Conservation (phyloP, 768 basidiomycete genomes). For the Tricholoma bakamatsutake region DNA sequence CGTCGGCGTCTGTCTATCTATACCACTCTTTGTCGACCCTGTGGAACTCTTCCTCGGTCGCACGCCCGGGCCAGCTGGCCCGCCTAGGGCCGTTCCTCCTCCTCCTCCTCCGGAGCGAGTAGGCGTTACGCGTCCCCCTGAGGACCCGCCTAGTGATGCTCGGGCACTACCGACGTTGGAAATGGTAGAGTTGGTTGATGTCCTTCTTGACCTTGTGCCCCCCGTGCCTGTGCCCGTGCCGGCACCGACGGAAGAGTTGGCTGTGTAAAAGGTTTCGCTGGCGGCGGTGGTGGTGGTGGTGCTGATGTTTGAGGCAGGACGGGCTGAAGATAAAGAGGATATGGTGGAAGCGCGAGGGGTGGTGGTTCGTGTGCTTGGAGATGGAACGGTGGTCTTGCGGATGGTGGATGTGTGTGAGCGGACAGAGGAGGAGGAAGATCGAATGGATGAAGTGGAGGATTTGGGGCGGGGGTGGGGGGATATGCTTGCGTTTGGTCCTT, state of each 20-base stretch:
- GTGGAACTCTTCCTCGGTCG: constrained; percentile 13
- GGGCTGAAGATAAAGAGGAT: constrained; percentile 2
- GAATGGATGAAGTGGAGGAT: constrained; percentile 29
- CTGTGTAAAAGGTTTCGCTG: constrained; percentile 36
- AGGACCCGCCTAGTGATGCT: constrained; percentile 2
- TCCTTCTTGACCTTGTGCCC: constrained; percentile 20
- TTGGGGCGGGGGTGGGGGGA: constrained; percentile 15
- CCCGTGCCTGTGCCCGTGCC: background rate
- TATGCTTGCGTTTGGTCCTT: background rate
- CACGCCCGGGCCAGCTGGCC: background rate
- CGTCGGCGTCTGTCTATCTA: constrained; percentile 12
- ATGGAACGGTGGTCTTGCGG: constrained; percentile 17
- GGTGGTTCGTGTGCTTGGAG: constrained; percentile 10
- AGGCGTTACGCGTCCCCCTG: constrained; percentile 6
- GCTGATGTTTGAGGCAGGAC: constrained; percentile 12
- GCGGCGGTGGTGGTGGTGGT: constrained; percentile 10
- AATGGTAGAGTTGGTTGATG: constrained; percentile 25
- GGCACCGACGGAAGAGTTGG: constrained; percentile 22
- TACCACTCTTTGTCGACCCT: constrained; percentile 17
- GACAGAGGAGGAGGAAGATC: constrained; percentile 18
- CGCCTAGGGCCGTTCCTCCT: background rate
- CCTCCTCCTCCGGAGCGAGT: constrained; percentile 3
- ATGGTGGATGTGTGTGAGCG: constrained; percentile 26
- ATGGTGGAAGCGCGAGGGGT: constrained; percentile 15
- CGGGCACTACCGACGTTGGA: constrained; percentile 15